Evolutionary conservation across 345 rosid species (phyloP), one percentile per base, ranked within the genome.

Genomic region (Gossypium mustelinum): DNA sequence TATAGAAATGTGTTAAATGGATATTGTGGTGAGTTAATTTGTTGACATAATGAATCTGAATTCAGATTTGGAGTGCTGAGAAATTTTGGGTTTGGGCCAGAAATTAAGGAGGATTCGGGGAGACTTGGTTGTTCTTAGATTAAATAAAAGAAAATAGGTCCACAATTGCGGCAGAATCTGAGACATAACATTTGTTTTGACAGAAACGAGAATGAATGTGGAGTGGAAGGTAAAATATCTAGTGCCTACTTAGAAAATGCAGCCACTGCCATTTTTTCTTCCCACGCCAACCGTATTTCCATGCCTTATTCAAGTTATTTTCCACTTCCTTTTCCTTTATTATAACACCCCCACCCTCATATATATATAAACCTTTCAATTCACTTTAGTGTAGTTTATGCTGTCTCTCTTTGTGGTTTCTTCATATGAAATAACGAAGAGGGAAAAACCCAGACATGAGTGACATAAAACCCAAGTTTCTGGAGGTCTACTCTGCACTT

Each of bases 401-500:
- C 11, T 44, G 27, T 44, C 50, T 65, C 52, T 3, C 18, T 10
- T 4, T 18, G 9, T 8, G 11, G 18, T 61, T 61, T 41, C 2
- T 62, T 29, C 67, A 16, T 62, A 7, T 39, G 10, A 60, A 13
- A 60, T 60, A 60, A 60, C 65, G 43, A 13, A 34, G 39, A 34
- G 4, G 11, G 29, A 22, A 45, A 45, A 18, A 5, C 24, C 25
- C n/a, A 50, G 44, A 16, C 44, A 69, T 69, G 73, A 51, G 16
- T 50, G 73, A 51, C 14, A 4, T 27, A 5, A 69, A 51, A 69
- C 11, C 59, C 73, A 27, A 51, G 44, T 69, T 69, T 50, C 17
- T 50, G 73, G 73, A 51, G 24, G 73, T 51, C 59, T 69, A 25
- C 59, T 10, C 44, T 27, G 73, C 29, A 4, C 86, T 94, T 65